Conservation (phyloP, 768 basidiomycete genomes). For the Myochromella boudieri region DNA sequence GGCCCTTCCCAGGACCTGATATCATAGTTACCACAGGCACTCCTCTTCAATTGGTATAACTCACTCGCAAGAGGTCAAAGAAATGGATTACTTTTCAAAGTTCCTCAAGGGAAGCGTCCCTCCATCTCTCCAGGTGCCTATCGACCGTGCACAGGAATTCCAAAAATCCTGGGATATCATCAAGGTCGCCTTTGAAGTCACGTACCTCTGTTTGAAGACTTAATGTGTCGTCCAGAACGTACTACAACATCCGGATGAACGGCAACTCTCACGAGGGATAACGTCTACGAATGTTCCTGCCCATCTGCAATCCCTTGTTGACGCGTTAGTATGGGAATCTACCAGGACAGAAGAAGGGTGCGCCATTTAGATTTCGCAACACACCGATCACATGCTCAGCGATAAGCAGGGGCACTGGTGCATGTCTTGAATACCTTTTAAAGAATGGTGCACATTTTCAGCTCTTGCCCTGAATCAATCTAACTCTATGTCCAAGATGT, state of each 20-base stretch:
- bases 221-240: constrained; percentile 55
- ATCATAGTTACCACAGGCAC: background rate
- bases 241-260: constrained; percentile 85
- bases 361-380: constrained; percentile 29
- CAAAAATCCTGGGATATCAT: constrained; percentile 72
- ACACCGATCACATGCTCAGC: constrained; percentile 9
- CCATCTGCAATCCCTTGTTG: constrained; percentile 77
- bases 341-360: constrained; percentile 86
- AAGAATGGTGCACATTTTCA: constrained; percentile 82
- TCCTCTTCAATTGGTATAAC: no score
- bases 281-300: constrained; percentile 77
- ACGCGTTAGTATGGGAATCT: constrained; percentile 84
- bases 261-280: constrained; percentile 82
- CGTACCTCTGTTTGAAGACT: constrained; percentile 3
- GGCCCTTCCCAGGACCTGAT: no score
- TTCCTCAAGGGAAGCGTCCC: constrained; percentile 55
- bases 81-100: constrained; percentile 87
- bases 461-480: constrained; percentile 64
- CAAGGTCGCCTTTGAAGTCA: constrained; percentile 46
- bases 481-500: constrained; percentile 53
- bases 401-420: constrained; percentile 71
- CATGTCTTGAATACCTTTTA: constrained; percentile 87
- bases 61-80: no score
- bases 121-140: constrained; percentile 45
- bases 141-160: constrained; percentile 75